These are phyloP conservation scores for Isoetes taiwanensis DNA, from an alignment of 75 land plant species.

Conservation along the genomic window DNA sequence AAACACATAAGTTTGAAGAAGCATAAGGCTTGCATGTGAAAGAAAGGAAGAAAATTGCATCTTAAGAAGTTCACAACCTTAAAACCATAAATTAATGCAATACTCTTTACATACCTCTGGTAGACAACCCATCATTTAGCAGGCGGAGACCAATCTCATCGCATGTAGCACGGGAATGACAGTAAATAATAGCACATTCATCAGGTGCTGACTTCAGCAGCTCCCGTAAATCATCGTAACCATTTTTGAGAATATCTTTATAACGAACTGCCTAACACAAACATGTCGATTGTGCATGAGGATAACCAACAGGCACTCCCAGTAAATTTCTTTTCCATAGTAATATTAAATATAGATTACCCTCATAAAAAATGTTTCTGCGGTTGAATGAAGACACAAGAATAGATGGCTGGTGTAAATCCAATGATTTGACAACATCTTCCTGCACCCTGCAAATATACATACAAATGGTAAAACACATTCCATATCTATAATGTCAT, in stretches of 20 bases:
- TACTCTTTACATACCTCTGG: slow-evolving; percentile 32
- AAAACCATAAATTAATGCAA: not conserved
- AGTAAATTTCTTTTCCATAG: no score
- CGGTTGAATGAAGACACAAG: slow-evolving; percentile 75
- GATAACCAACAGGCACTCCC: not conserved
- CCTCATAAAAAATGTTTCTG: slow-evolving; percentile 82
- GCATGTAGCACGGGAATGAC: slow-evolving; percentile 66
- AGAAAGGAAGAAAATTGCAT: not conserved
- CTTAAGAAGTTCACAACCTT: not conserved
- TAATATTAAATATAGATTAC: slow-evolving; percentile 19
- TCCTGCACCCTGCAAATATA: slow-evolving; percentile 62
- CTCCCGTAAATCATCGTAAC: slow-evolving; percentile 41
- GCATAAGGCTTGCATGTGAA: not conserved
- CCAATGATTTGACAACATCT: slow-evolving; percentile 60
- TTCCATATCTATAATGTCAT: not conserved
- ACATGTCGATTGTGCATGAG: not conserved
- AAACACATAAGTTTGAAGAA: not conserved
- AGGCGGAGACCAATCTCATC: slow-evolving; percentile 54
- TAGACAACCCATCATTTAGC: slow-evolving; percentile 46
- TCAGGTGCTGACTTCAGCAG: slow-evolving; percentile 30
- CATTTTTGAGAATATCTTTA: slow-evolving; percentile 58
- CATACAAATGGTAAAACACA: not conserved
- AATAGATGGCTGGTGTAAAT: slow-evolving; percentile 47
- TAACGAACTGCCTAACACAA: slow-evolving; percentile 47
- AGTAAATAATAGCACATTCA: slow-evolving; percentile 64